These are phyloP conservation scores for Voacanga thouarsii DNA, from an alignment of 257 asterid species.

Conservation along the genomic window DNA sequence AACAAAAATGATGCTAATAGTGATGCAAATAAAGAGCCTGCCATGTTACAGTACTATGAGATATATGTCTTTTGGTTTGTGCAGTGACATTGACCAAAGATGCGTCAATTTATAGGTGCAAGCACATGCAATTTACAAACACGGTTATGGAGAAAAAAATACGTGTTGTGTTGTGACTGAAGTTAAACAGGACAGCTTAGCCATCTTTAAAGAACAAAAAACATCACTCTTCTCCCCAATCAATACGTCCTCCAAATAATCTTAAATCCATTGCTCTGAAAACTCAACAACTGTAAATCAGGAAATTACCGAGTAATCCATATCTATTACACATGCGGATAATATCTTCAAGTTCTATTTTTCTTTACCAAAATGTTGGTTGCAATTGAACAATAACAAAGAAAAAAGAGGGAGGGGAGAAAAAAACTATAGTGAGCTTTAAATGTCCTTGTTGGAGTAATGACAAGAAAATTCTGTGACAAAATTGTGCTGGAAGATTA, in stretches of 20 bases:
- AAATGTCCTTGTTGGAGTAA: background rate
- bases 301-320: background rate
- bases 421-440: background rate
- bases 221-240: too few relatives aligned
- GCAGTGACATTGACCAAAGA: background rate
- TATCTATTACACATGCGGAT: too few relatives aligned
- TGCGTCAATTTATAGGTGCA: slow-evolving; percentile 11
- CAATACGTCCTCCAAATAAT: background rate
- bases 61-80: background rate
- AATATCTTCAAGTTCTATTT: too few relatives aligned
- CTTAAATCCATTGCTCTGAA: background rate
- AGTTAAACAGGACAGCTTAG: background rate
- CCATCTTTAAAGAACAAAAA: background rate
- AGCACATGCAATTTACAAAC: background rate
- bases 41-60: slow-evolving; percentile 4
- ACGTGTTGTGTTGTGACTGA: background rate
- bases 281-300: background rate
- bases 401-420: background rate
- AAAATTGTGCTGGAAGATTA: background rate
- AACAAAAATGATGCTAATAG: slow-evolving; percentile 20
- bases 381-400: background rate
- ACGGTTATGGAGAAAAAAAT: background rate
- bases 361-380: too few relatives aligned
- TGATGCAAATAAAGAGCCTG: background rate
- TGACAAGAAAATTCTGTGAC: background rate